Evolutionary conservation across 306 rosid genomes (phyloP).

Genomic region (Trifolium dubium): DNA sequence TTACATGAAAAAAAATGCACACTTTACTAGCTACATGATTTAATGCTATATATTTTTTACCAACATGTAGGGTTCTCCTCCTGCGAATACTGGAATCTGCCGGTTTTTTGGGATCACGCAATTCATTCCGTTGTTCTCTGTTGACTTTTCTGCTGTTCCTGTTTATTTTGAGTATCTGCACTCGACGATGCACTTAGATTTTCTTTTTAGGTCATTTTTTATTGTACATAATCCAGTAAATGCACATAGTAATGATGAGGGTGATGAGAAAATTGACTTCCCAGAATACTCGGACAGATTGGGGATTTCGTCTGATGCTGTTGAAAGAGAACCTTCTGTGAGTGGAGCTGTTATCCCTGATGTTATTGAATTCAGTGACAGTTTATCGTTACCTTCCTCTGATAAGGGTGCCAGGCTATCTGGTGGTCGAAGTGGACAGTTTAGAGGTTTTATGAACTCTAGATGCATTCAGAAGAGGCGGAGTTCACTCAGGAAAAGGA

Average conservation of each 20-base stretch:
- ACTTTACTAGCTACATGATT: background rate
- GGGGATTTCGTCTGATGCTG: slow-evolving; percentile 29
- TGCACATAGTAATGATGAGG: slow-evolving; percentile 41
- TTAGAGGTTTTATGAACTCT: slow-evolving; percentile 49
- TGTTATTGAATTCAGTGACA: slow-evolving; percentile 41
- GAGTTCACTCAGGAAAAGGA: slow-evolving; percentile 71
- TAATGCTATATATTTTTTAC: background rate
- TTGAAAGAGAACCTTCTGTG: slow-evolving; percentile 31
- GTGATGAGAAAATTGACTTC: slow-evolving; percentile 43
- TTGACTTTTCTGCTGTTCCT: slow-evolving; percentile 82
- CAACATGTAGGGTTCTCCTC: slow-evolving; percentile 60
- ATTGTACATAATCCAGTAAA: slow-evolving; percentile 47
- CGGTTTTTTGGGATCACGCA: slow-evolving; percentile 55
- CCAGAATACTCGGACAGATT: slow-evolving; percentile 42
- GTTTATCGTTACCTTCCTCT: slow-evolving; percentile 40
- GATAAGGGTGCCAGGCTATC: slow-evolving; percentile 53
- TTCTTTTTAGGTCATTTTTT: slow-evolving; percentile 39
- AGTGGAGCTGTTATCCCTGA: slow-evolving; percentile 27
- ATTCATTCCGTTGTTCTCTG: slow-evolving; percentile 56
- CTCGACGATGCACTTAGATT: slow-evolving; percentile 51
- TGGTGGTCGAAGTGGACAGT: slow-evolving; percentile 52
- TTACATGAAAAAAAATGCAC: background rate
- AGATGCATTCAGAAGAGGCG: slow-evolving; percentile 71
- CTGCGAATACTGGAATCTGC: slow-evolving; percentile 54
- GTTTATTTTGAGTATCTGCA: slow-evolving; percentile 60